Evolutionary conservation across 345 rosid genomes (phyloP).

Genomic region (Rhizophora mangle): DNA sequence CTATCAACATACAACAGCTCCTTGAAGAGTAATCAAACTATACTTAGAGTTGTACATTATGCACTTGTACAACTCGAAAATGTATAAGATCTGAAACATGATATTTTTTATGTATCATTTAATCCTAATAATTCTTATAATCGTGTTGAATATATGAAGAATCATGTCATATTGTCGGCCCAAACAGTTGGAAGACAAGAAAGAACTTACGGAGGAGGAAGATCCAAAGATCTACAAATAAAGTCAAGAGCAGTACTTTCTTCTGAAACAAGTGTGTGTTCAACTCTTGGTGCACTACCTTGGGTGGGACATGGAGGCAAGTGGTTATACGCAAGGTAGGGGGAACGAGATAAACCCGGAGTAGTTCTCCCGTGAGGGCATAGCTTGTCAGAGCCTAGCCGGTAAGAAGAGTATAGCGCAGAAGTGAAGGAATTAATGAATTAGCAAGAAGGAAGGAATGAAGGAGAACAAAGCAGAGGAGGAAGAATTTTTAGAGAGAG

Average conservation of each 20-base stretch:
- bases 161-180: conserved; percentile 1
- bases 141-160: neutral
- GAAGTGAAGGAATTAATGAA: too few species aligned
- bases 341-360: conserved; percentile 22
- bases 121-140: conserved; percentile 11
- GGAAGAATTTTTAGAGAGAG: too few species aligned
- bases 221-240: conserved; percentile 59
- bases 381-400: too few species aligned
- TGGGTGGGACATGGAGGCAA: conserved; percentile 69
- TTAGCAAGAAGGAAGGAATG: too few species aligned
- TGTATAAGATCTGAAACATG: conserved; percentile 81
- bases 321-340: conserved; percentile 57
- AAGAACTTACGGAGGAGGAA: conserved; percentile 75
- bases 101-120: conserved; percentile 34
- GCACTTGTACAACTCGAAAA: conserved; percentile 68
- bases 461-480: too few species aligned
- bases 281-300: conserved; percentile 62
- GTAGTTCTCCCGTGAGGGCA: too few species aligned
- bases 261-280: conserved; percentile 75
- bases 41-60: too few species aligned
- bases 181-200: conserved; percentile 7
- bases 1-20: conserved; percentile 27
- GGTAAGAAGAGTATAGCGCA: too few species aligned
- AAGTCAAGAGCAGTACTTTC: conserved; percentile 58
- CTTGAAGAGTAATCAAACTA: too few species aligned